Base-by-base conservation (phyloP, 2,329 filamentous ascomycete species). In the Sarocladium kiliense region DNA sequence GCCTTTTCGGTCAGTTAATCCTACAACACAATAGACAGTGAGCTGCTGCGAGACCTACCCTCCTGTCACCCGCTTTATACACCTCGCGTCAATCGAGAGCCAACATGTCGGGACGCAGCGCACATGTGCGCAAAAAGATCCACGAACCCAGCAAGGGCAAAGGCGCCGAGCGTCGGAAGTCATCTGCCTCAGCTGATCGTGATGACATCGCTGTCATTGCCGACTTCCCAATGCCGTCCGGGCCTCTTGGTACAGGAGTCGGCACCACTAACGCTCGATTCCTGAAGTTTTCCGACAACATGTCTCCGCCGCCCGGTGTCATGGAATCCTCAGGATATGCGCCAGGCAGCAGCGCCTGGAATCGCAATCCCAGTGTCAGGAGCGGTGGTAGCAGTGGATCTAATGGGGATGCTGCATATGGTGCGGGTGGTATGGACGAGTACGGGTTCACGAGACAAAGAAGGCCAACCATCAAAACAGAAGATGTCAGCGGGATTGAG, bases 101-200 rank as follows among this genome's bases (percentile, higher is more conserved):
- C 27, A 51, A 11, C 58, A 84, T 84, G 80, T 84, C 80, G 6
- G 80, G 79, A 57, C 72, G 80, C 55, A 82, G 80, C 66, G 80
- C 80, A 30, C 74, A 80, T 60, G 80, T 81, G 64, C 77, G 80
- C 62, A 82, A 82, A 65, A 82, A 81, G 70, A 80, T 79, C 59
- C 79, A 75, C 0, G 76, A 82, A 56, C 70, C 74, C 25, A 76
- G 74, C 54, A 59, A 65, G 2, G 67, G 62, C 34, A 71, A 71
- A 18, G 62, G 32, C 68, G 72, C 9, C 66, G 71, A 51, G 27
- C 26, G 47, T 10, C 26, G 47, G 18, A 68, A 70, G 55, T 75
- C 75, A 2, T 60, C 64, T 19, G 63, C 67, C 14, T 72, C 70
- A 41, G 71, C 70, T 3, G 73, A 74, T 26, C 67, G 69, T 26